Evolutionary conservation across 2,329 filamentous ascomycete genomes (phyloP), one percentile per base, ranked within the genome.

Genomic region (Penicillium sp.): DNA sequence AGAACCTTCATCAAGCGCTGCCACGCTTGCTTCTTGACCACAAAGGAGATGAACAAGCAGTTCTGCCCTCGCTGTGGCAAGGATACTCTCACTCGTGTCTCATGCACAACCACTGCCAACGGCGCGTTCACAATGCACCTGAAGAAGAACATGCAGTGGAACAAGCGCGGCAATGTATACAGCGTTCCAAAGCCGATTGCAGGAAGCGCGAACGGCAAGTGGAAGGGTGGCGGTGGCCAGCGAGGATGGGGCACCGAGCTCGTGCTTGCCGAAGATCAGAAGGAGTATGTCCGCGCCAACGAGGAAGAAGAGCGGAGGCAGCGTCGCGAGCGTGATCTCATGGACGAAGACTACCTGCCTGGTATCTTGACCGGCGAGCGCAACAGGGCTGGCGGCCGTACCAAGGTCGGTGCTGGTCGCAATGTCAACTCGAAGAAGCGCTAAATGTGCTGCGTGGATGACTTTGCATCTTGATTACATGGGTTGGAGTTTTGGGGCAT

Each of bases 141-240:
- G 59, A 96, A 96, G 81, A 88, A 87, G 76, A 96, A 96, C 75
- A 96, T 94, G 81, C 91, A 97, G 77, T 96, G 89, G 88, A 97
- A 96, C 77, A 96, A 89, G 66, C 84, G 93, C 25, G 94, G 94
- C 52, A 94, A 97, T 75, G 86, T 91, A 38, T 99, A 89, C 80
- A 96, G 91, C 73, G 87, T 99, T 44, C 94, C 94, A 1, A 97
- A 97, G 79, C 90, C 94, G 0, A 84, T 89, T 13, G 86, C 90
- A 60, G 94, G 94, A 2, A 88, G 85, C 15, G 78, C 93, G 7
- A 96, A 87, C 74, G 92, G 91, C 47, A 91, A 92, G 74, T 82
- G 77, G 75, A 84, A 79, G 53, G 78, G 83, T 9, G 81, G 80
- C 43, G 92, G 91, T 42, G 93, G 93, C 1, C 89, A 96, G 77